Evolutionary conservation across 1,284 basidiomycete species (phyloP).

Genomic region (Cystobasidium pallidum): DNA sequence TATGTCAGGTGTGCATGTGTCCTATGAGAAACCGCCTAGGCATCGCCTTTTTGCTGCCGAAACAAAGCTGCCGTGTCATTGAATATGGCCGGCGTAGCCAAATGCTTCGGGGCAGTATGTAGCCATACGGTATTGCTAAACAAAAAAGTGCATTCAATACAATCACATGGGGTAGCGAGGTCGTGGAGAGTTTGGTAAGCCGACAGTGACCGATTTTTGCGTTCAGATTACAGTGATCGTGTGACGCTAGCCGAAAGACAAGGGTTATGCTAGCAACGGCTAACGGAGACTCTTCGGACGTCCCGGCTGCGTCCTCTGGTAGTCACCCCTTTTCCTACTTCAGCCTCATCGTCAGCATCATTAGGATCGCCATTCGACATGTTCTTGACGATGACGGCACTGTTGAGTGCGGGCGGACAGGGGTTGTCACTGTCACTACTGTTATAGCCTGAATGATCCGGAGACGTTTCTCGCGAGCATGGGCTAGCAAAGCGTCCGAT

Average conservation of each 20-base stretch:
- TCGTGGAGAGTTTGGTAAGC: too few relatives aligned
- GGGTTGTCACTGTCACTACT: slow-evolving; percentile 9
- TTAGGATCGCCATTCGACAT: slow-evolving; percentile 14
- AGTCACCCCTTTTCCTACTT: slow-evolving; percentile 9
- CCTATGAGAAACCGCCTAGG: too few relatives aligned
- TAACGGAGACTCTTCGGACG: slow-evolving; percentile 27
- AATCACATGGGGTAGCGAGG: too few relatives aligned
- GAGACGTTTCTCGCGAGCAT: background rate
- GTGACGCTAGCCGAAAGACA: background rate
- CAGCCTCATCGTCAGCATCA: slow-evolving; percentile 43
- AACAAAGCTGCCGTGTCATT: too few relatives aligned
- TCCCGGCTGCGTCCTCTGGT: slow-evolving; percentile 13
- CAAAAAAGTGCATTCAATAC: too few relatives aligned
- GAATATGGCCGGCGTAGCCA: too few relatives aligned
- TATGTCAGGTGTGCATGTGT: too few relatives aligned
- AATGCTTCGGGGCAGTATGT: too few relatives aligned
- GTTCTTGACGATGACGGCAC: background rate
- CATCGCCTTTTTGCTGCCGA: too few relatives aligned
- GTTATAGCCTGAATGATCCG: slow-evolving; percentile 4
- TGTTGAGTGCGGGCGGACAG: background rate
- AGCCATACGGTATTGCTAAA: too few relatives aligned
- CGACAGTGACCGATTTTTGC: too few relatives aligned
- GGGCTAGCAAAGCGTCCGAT: slow-evolving; percentile 41
- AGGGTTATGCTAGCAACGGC: background rate
- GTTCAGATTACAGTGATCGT: too few relatives aligned